Conservation (phyloP, 129 eudicot genomes). For the Arctium minus region DNA sequence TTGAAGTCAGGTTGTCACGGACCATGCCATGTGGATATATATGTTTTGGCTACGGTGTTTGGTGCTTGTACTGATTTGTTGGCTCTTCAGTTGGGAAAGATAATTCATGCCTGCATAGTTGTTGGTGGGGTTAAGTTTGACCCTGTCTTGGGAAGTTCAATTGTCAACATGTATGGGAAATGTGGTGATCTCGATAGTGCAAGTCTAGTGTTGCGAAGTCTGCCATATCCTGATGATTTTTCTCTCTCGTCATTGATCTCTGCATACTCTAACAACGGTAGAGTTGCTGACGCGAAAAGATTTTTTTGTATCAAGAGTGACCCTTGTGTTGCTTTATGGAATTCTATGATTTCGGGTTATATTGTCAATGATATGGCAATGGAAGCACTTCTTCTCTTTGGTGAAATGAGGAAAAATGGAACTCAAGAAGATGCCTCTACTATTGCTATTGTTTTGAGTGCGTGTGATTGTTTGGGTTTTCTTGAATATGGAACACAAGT, state of each 20-base stretch:
- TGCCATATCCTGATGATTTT: slow-evolving; percentile 52
- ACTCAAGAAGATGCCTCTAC: slow-evolving; percentile 56
- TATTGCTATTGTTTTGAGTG: slow-evolving; percentile 62
- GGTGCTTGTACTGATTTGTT: slow-evolving; percentile 71
- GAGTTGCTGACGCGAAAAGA: slow-evolving; percentile 63
- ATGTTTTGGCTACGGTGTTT: slow-evolving; percentile 63
- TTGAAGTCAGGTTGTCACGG: slow-evolving; percentile 26
- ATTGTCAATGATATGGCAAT: slow-evolving; percentile 28
- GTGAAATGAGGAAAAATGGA: slow-evolving; percentile 54
- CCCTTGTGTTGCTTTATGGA: slow-evolving; percentile 72
- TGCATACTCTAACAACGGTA: slow-evolving; percentile 56
- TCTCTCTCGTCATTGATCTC: slow-evolving; percentile 76
- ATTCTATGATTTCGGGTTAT: slow-evolving; percentile 69
- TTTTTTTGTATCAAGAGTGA: slow-evolving; percentile 31
- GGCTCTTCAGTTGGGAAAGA: slow-evolving; percentile 57
- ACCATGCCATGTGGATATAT: slow-evolving; percentile 36
- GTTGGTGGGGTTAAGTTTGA: slow-evolving; percentile 51
- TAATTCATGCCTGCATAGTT: slow-evolving; percentile 51
- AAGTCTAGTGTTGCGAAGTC: slow-evolving; percentile 23
- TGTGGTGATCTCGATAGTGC: slow-evolving; percentile 80
- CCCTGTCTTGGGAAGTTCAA: slow-evolving; percentile 64
- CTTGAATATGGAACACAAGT: slow-evolving; percentile 46
- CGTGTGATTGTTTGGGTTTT: slow-evolving; percentile 46
- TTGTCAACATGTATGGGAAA: slow-evolving; percentile 83
- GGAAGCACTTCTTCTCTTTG: slow-evolving; percentile 47